Evolutionary conservation across 2,329 filamentous ascomycete species (phyloP).

Genomic region (Penicillium sp.): DNA sequence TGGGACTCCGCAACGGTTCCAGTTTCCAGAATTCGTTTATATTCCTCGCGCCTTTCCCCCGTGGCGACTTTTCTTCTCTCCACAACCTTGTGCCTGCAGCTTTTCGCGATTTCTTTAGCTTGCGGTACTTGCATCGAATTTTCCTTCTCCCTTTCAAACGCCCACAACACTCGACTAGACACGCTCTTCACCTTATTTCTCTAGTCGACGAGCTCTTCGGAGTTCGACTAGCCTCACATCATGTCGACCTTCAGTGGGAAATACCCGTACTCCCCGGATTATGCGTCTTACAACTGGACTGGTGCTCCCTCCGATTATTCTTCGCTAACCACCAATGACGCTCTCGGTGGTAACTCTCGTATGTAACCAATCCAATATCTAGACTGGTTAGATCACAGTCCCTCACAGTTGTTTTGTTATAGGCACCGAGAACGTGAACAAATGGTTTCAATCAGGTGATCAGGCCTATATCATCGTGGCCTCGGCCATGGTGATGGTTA

Average conservation of each 20-base stretch:
- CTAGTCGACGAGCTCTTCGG: constrained; percentile 6
- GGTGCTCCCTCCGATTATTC: constrained; percentile 46
- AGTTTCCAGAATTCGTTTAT: constrained; percentile 21
- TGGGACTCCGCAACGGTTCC: constrained; percentile 8
- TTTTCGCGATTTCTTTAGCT: constrained; percentile 3
- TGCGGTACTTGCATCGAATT: background rate
- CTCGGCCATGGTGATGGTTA: constrained; percentile 90
- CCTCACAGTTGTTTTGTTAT: constrained; percentile 17
- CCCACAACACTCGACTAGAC: background rate
- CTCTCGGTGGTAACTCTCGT: constrained; percentile 77
- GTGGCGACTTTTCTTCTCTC: constrained; percentile 22
- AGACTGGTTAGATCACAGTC: background rate
- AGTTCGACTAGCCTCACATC: constrained; percentile 9
- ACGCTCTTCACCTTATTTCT: background rate
- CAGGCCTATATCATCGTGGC: constrained; percentile 90
- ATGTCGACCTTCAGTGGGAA: constrained; percentile 33
- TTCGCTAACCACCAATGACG: constrained; percentile 50
- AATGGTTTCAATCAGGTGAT: constrained; percentile 91
- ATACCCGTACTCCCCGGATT: constrained; percentile 39
- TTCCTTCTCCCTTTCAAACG: background rate
- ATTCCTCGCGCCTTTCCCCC: constrained; percentile 16
- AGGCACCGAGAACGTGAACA: constrained; percentile 88
- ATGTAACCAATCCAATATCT: constrained; percentile 41
- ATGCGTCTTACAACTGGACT: constrained; percentile 52
- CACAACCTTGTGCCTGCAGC: constrained; percentile 1